Base-by-base conservation (phyloP, 2,329 filamentous ascomycete genomes). In the Exophiala calicioides region DNA sequence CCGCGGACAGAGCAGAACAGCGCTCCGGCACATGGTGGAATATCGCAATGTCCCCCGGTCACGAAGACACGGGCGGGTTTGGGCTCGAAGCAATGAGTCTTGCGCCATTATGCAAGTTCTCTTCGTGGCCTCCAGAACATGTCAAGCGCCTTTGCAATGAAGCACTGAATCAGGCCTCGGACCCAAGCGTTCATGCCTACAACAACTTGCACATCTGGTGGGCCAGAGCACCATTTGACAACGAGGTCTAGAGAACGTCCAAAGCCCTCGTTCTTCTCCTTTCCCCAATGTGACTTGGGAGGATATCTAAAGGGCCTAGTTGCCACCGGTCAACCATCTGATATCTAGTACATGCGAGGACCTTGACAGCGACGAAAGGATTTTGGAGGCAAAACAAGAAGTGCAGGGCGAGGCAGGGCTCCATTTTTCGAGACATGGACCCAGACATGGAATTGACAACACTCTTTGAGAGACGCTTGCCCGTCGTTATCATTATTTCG, bases 21-120 rank as follows among this genome's bases (percentile, higher is more conserved):
- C 78, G 85, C 33, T 77, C 90, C 42, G 88, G 86, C 21, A 77
- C 82, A 47, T 95, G 88, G 86, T 95, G 94, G 68, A 90, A 91
- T 61, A 72, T 91, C 18, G 84, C 82, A 29, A 74, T 95, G 57
- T 82, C 78, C 8, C 81, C 87, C 61, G 85, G 86, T 19, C 18
- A 37, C 4, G 42, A 54, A 16, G 35, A 27, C 15, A 41, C 23
- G 5, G 44, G 46, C 21, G 50, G 48, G n/a, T 35, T 40, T 24
- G 57, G 57, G 3, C 68, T 94, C 38, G 80, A 89, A 58, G 82
- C 84, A 9, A 73, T 94, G 59, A 85, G 84, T 55, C 67, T 93
- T 60, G 85, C 78, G 26, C 85, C 90, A 5, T 77, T 96, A 62
- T 84, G 80, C 33, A 78, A 83, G 47, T 73, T 83, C 31, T 79